A percentile compares a stretch with the other conserved stretches of the same genome.
Evolutionary conservation across 495 filamentous ascomycete genomes (phyloP).

Genomic region (Penicillium samsonianum): DNA sequence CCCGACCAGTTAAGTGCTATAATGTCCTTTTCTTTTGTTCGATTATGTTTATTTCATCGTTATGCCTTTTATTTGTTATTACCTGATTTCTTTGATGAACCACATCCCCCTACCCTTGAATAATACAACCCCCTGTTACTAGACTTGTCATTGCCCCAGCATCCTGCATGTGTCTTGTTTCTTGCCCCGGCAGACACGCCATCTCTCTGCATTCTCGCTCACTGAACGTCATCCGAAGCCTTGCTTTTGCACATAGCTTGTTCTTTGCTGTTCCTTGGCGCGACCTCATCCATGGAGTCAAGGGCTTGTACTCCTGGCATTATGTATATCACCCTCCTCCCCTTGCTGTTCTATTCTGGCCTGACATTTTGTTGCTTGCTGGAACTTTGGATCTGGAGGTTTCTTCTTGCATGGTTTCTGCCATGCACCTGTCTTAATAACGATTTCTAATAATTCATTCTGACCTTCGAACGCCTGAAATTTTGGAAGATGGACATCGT

Average conservation of each 20-base stretch:
- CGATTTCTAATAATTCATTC: constrained; percentile 22
- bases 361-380: constrained; percentile 9
- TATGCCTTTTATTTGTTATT: constrained; percentile 19
- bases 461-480: not conserved
- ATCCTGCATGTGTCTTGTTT: constrained; percentile 30
- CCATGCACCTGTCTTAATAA: constrained; percentile 28
- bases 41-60: constrained; percentile 23
- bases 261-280: constrained; percentile 26
- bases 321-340: constrained; percentile 29
- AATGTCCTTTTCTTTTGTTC: constrained; percentile 33
- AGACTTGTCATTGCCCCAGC: constrained; percentile 23
- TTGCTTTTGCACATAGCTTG: constrained; percentile 32
- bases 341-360: constrained; percentile 17
- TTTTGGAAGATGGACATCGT: not conserved
- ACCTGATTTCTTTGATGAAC: constrained; percentile 19
- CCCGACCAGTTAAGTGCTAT: constrained; percentile 13
- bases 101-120: constrained; percentile 11
- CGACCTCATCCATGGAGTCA: constrained; percentile 23
- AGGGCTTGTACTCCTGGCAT: constrained; percentile 29
- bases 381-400: constrained; percentile 10
- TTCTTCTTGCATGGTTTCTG: constrained; percentile 16
- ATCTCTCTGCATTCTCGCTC: constrained; percentile 26
- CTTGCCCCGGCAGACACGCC: constrained; percentile 14
- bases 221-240: constrained; percentile 22
- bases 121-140: constrained; percentile 23